Percentiles rank a stretch among this genome's conserved stretches.
Conservation (phyloP, 1,139 yeast species). For the Candida dubliniensis region DNA sequence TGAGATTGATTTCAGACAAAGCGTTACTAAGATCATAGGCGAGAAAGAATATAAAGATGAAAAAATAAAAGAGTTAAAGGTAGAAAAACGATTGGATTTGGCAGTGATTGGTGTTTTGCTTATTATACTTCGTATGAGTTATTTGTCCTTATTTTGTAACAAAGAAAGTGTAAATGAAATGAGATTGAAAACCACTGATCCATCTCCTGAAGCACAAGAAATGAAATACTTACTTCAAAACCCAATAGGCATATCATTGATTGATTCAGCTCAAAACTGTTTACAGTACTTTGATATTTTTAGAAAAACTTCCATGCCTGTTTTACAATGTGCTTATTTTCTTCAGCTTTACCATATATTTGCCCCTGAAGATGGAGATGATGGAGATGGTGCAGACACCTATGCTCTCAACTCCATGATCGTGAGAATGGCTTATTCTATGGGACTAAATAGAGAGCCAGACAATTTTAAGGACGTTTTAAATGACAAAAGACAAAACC, state of each 20-base stretch:
- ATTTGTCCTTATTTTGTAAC: conserved; percentile 37
- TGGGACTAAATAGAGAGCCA: conserved; percentile 50
- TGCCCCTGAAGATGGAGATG: conserved; percentile 56
- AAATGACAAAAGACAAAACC: conserved; percentile 29
- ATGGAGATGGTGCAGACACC: conserved; percentile 47
- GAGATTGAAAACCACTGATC: conserved; percentile 24
- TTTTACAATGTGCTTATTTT: conserved; percentile 48
- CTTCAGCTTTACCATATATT: conserved; percentile 38
- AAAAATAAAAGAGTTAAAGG: conserved; percentile 19
- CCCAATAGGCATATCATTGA: conserved; percentile 47
- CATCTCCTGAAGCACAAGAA: conserved; percentile 26
- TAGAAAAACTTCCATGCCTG: conserved; percentile 47
- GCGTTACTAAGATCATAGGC: conserved; percentile 28
- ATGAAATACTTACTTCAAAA: conserved; percentile 44
- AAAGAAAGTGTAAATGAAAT: conserved; percentile 27
- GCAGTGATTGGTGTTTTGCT: conserved; percentile 34
- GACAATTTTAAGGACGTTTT: conserved; percentile 22
- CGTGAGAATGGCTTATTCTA: conserved; percentile 41
- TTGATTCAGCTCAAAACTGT: conserved; percentile 53
- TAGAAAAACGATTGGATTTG: conserved; percentile 34
- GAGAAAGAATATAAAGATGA: conserved; percentile 22
- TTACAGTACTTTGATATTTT: conserved; percentile 51
- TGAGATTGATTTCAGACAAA: conserved; percentile 24
- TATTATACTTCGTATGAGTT: conserved; percentile 30
- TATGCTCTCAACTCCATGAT: conserved; percentile 37